phyloP scores from a whole-genome alignment of 1,284 basidiomycete species.

The Neolentinus lepideus region DNA sequence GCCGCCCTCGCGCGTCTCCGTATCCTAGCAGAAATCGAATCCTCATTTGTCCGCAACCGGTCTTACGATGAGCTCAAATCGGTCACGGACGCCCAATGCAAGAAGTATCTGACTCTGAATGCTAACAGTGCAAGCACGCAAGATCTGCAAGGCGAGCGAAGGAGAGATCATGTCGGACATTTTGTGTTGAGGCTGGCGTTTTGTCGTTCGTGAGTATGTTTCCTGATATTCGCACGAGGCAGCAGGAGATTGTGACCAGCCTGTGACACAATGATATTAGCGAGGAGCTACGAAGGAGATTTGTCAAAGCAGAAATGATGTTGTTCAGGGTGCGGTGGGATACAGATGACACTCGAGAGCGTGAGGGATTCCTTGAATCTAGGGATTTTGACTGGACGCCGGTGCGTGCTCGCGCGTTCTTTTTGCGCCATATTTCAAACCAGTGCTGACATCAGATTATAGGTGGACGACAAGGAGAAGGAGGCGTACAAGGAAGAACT shows the following conservation, averaged over 20 bases:
- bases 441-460: constrained; percentile 3
- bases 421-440: background rate
- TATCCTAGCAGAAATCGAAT: constrained; percentile 93
- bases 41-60: constrained; percentile 81
- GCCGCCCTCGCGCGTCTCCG: constrained; percentile 87
- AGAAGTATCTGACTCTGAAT: constrained; percentile 70
- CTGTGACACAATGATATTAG: constrained; percentile 31
- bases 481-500: constrained; percentile 44
- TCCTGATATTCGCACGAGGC: too few species aligned
- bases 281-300: constrained; percentile 87
- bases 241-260: constrained; percentile 1
- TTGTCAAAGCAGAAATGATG: constrained; percentile 84
- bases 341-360: constrained; percentile 54
- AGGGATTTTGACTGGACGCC: constrained; percentile 75
- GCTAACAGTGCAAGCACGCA: constrained; percentile 45
- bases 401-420: constrained; percentile 32
- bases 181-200: constrained; percentile 95
- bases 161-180: constrained; percentile 88
- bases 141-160: constrained; percentile 61
- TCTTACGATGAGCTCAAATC: constrained; percentile 70
- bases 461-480: constrained; percentile 65
- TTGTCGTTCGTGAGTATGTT: constrained; percentile 91
- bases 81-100: constrained; percentile 53
- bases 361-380: constrained; percentile 66
- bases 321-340: constrained; percentile 87